Evolutionary conservation across 345 rosid genomes (phyloP), one percentile per base, ranked within the genome.

Genomic region (Salix suchowensis): DNA sequence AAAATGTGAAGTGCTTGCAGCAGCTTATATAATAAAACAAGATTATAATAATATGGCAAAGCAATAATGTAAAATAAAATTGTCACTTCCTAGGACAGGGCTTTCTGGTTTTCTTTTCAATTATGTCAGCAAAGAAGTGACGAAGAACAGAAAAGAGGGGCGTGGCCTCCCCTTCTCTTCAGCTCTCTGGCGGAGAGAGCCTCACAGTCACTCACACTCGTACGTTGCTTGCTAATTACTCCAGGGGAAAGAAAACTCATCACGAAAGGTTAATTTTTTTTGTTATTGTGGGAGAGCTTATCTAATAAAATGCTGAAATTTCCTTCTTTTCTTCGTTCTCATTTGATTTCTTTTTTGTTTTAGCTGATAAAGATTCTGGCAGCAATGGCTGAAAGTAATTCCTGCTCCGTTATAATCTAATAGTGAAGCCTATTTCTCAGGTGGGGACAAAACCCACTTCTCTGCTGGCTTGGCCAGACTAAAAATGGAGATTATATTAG

Each of bases 221-320:
- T 87, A 78, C 11, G 84, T 82, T 85, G 74, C 24, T 72, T 66
- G 12, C 2, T 77, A 83, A 80, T 76, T 73, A 85, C 78, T 76
- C 85, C 34, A 62, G 61, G 65, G 0, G 0, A 72, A 42, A 2
- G 58, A 37, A 26, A 40, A 40, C 1, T 2, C 14, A 55, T 55
- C 1, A n/a, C 14, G 2, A 50, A 52, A 32, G 14, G 40, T 52
- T 1, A 71, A 23, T 36, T 72, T 23, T 40, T 32, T 4, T 0
- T 30, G 13, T 36, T 6, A 13, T 65, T 21, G 65, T 7, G 40
- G 30, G 23, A 3, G 23, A 32, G 36, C 26, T 36, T 55, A 37
- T 72, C 69, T 21, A 65, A 62, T 39, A 32, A 32, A 46, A 5
- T 21, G 2, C 23, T 5, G 70, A 46, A 46, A 32, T 36, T 52